Conservation (phyloP, 2,329 filamentous ascomycete species). For the Ceratocystiopsis sp. region DNA sequence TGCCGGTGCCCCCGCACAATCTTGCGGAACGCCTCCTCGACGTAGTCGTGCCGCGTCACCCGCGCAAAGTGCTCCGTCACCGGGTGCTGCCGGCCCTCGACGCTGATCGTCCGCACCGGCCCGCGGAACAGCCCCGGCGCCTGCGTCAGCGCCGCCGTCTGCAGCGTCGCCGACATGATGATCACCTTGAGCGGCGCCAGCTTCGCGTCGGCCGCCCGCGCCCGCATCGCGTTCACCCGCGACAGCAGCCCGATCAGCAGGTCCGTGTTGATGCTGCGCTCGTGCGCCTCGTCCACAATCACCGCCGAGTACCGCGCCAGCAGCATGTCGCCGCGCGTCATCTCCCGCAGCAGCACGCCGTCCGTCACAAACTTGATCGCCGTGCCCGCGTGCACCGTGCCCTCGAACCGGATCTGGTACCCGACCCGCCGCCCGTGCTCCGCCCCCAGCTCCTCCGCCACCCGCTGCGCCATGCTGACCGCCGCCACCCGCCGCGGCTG, state of each 20-base stretch:
- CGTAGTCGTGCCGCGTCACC: slow-evolving; percentile 69
- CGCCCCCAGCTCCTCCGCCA: slow-evolving; percentile 61
- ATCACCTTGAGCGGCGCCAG: slow-evolving; percentile 75
- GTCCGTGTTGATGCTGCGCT: slow-evolving; percentile 93
- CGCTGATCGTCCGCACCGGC: slow-evolving; percentile 69
- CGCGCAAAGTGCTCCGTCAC: slow-evolving; percentile 82
- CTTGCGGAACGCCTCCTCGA: slow-evolving; percentile 79
- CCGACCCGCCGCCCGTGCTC: slow-evolving; percentile 61
- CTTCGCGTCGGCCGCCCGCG: slow-evolving; percentile 33
- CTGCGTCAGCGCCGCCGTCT: slow-evolving; percentile 77
- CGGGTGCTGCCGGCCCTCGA: slow-evolving; percentile 80
- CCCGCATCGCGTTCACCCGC: slow-evolving; percentile 70
- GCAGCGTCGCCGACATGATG: slow-evolving; percentile 93
- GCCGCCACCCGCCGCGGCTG: slow-evolving; percentile 90
- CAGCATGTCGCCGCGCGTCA: slow-evolving; percentile 65
- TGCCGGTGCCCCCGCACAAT: slow-evolving; percentile 77
- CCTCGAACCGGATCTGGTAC: slow-evolving; percentile 92
- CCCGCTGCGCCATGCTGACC: slow-evolving; percentile 90
- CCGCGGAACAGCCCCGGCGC: slow-evolving; percentile 64
- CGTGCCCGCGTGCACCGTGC: slow-evolving; percentile 60
- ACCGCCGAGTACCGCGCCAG: slow-evolving; percentile 83
- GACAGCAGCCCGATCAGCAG: slow-evolving; percentile 96
- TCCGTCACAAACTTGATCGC: slow-evolving; percentile 99
- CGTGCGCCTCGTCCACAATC: slow-evolving; percentile 92
- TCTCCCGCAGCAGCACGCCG: slow-evolving; percentile 81